Evolutionary conservation across 176 grass and related monocot genomes (phyloP).

Genomic region (Oryza punctata): DNA sequence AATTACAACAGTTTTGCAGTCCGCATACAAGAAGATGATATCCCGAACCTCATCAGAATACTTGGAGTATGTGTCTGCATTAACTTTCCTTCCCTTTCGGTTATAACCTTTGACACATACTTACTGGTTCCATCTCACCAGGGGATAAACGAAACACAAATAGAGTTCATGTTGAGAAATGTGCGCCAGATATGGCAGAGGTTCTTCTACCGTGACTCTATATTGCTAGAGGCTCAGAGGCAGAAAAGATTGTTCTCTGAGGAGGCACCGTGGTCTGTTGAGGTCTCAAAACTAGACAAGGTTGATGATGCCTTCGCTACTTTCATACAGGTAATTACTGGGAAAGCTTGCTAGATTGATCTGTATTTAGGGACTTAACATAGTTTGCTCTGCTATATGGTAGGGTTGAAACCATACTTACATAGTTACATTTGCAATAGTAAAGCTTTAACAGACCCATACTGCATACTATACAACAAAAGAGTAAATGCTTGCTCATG

Average conservation of each 20-base stretch:
- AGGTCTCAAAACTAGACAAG: slow-evolving; percentile 73
- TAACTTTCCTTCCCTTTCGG: background rate
- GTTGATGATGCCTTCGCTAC: slow-evolving; percentile 86
- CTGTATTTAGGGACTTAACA: background rate
- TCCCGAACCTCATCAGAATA: slow-evolving; percentile 69
- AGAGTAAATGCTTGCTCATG: background rate
- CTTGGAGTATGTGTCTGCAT: slow-evolving; percentile 51
- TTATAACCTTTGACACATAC: background rate
- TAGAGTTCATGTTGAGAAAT: slow-evolving; percentile 92
- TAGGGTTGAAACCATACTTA: slow-evolving; percentile 1
- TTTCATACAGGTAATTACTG: slow-evolving; percentile 77
- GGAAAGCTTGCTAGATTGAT: slow-evolving; percentile 11
- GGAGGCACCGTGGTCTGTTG: slow-evolving; percentile 81
- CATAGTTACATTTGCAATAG: slow-evolving; percentile 1
- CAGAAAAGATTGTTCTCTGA: slow-evolving; percentile 66
- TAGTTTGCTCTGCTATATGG: background rate
- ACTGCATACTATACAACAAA: background rate
- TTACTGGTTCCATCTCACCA: slow-evolving; percentile 39
- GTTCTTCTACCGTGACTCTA: slow-evolving; percentile 84
- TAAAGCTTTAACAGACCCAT: background rate
- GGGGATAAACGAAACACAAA: slow-evolving; percentile 74
- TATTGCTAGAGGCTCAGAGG: slow-evolving; percentile 82
- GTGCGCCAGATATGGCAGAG: slow-evolving; percentile 82
- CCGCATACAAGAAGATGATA: slow-evolving; percentile 84
- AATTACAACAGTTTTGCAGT: slow-evolving; percentile 87